Percentiles rank a stretch among this genome's conserved stretches.
Conservation (phyloP, 2,329 filamentous ascomycete species). For the Paecilomyces niveus region DNA sequence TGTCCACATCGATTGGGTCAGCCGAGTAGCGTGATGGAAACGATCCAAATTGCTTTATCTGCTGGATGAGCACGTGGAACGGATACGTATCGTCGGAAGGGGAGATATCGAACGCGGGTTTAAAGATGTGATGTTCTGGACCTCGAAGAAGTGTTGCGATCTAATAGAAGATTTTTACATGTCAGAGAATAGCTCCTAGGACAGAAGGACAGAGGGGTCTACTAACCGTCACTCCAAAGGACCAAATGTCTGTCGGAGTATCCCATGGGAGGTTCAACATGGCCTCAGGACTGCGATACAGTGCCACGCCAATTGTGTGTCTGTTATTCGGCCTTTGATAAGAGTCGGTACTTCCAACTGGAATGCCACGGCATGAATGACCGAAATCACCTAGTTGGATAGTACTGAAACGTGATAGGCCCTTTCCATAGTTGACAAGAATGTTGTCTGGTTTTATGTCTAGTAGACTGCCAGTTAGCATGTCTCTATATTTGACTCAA, state of each 20-base stretch:
- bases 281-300: conserved; percentile 33
- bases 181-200: not conserved
- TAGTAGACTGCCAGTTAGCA: not conserved
- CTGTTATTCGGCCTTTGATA: not conserved
- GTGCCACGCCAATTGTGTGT: conserved; percentile 24
- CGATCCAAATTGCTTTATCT: not conserved
- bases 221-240: conserved; percentile 30
- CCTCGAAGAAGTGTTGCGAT: not conserved
- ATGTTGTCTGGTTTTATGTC: not conserved
- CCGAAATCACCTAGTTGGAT: not conserved
- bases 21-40: not conserved
- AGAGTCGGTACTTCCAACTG: not conserved
- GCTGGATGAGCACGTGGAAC: not conserved
- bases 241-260: conserved; percentile 34
- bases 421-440: not conserved
- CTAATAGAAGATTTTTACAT: not conserved
- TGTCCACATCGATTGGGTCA: not conserved
- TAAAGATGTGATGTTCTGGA: not conserved
- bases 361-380: not conserved
- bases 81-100: not conserved
- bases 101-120: not conserved
- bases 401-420: not conserved
- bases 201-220: conserved; percentile 5
- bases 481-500: not conserved
- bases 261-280: conserved; percentile 26